A percentile compares a stretch with the other conserved stretches of the same genome.
Conservation (phyloP, 768 basidiomycete genomes). For the Lactifluus subvellereus region DNA sequence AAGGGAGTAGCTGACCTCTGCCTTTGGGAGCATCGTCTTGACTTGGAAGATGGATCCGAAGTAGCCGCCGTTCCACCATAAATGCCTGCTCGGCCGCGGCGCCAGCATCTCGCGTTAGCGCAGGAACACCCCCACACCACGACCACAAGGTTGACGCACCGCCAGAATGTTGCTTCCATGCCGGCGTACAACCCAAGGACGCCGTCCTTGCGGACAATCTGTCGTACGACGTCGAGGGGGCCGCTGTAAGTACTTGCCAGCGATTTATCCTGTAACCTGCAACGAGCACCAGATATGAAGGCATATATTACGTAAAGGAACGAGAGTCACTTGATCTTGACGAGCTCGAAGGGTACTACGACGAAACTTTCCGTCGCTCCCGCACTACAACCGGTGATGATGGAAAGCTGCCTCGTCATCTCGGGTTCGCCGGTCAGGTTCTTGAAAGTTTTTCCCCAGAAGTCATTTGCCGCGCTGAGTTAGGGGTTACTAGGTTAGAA, state of each 20-base stretch:
- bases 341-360: constrained; percentile 94
- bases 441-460: constrained; percentile 85
- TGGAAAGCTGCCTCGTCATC: constrained; percentile 86
- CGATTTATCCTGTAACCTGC: constrained; percentile 84
- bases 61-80: constrained; percentile 95
- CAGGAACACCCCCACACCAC: background rate
- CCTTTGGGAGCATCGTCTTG: constrained; percentile 70
- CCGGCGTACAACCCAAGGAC: constrained; percentile 84
- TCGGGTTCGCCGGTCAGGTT: constrained; percentile 58
- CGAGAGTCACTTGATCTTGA: constrained; percentile 67
- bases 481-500: constrained; percentile 13
- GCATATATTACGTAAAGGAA: background rate
- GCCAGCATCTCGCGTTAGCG: background rate
- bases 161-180: constrained; percentile 98
- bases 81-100: constrained; percentile 46
- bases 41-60: constrained; percentile 92
- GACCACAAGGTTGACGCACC: constrained; percentile 39
- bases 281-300: background rate
- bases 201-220: constrained; percentile 73
- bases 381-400: constrained; percentile 87
- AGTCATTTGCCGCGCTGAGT: constrained; percentile 74
- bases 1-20: constrained; percentile 50
- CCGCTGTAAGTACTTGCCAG: constrained; percentile 71
- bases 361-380: constrained; percentile 95
- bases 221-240: constrained; percentile 84